Base-by-base conservation (phyloP, 139 green algal genomes). In the Volvox africanus region DNA sequence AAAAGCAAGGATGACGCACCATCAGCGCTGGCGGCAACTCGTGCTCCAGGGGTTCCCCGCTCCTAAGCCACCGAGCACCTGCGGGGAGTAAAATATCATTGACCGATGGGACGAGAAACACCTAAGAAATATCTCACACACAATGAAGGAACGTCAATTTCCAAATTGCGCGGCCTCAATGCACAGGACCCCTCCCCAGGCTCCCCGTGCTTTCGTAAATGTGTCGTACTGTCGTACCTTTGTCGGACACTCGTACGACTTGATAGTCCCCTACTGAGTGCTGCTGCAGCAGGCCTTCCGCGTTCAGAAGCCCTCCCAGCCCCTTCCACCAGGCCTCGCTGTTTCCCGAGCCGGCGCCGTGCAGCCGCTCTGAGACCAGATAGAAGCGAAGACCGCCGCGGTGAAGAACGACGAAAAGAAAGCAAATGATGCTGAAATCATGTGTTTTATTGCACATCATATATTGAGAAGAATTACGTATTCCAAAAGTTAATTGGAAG, bases 291-390 rank as follows among this genome's bases (percentile, higher is more conserved):
- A 95, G 67, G 16, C 93, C 93, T 37, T 91, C 22, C 0, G 62
- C 92, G 69, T 91, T 37, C 78, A 95, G 93, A 85, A 94, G 62
- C 3, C 80, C 86, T 20, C 61, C 88, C 50, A 96, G 90, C 5
- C 82, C 95, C 91, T 95, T 96, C 95, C 95, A 96, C 95, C 94
- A 96, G n/a, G 79, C 83, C 61, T 95, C 94, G 81, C 82, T 94
- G 73, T 80, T 75, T 30, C 35, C 36, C 50, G 33, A 88, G 86
- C 95, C 95, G 1, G 91, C 86, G 6, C 94, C 94, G 78, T 96
- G 89, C 79, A 97, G 92, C 65, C 24, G n/a, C 17, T 76, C 77
- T 85, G 91, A 9, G 18, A 91, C 22, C 26, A 6, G 33, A 21
- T 30, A 69, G 78, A 18, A 24, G 35, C 37, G 62, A 73, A 28